phyloP scores from a whole-genome alignment of 1,284 basidiomycete species.

The Vanrija sp. region DNA sequence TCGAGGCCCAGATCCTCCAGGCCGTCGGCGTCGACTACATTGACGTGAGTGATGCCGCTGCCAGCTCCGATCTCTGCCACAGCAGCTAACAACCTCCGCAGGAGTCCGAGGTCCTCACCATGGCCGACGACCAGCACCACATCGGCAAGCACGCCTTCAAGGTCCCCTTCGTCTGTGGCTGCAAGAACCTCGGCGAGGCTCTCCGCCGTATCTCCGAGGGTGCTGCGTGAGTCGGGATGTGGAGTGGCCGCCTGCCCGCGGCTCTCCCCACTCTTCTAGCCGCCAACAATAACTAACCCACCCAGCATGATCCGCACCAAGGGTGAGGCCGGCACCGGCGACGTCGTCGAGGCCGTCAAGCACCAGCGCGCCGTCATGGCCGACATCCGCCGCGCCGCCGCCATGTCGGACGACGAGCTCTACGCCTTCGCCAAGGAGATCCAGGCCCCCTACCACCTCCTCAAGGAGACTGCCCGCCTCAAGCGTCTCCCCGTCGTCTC shows the following conservation, averaged over 20 bases:
- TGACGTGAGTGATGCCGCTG: slow-evolving; percentile 54
- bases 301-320: slow-evolving; percentile 80
- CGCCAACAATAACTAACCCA: not conserved
- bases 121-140: slow-evolving; percentile 81
- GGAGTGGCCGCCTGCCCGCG: not conserved
- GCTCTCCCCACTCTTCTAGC: not conserved
- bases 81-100: slow-evolving; percentile 4
- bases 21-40: slow-evolving; percentile 96
- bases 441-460: slow-evolving; percentile 90
- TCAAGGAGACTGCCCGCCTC: slow-evolving; percentile 92
- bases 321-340: slow-evolving; percentile 95
- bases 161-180: slow-evolving; percentile 62
- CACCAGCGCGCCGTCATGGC: slow-evolving; percentile 79
- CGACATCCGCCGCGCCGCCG: slow-evolving; percentile 79
- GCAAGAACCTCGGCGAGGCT: slow-evolving; percentile 70
- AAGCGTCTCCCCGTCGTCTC: slow-evolving; percentile 85
- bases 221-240: slow-evolving; percentile 60
- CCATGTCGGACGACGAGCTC: slow-evolving; percentile 92
- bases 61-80: not conserved
- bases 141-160: slow-evolving; percentile 86
- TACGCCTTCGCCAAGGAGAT: slow-evolving; percentile 90
- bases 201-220: slow-evolving; percentile 95
- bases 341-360: slow-evolving; percentile 94
- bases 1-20: slow-evolving; percentile 95
- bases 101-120: slow-evolving; percentile 92